Evolutionary conservation across 495 filamentous ascomycete species (phyloP), one percentile per base, ranked within the genome.

Genomic region (Poronia punctata): DNA sequence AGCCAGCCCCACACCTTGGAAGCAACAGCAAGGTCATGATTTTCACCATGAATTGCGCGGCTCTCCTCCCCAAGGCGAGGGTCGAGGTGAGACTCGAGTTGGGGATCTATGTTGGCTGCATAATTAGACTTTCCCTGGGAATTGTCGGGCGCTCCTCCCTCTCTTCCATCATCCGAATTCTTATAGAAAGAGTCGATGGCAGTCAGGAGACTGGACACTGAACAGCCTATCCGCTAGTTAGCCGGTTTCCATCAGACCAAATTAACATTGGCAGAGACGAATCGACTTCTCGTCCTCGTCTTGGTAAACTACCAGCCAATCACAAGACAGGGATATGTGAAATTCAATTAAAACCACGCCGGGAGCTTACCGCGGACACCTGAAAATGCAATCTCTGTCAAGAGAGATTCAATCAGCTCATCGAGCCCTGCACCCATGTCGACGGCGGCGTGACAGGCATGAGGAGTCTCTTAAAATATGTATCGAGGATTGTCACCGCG

Each of bases 381-480:
- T 37, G 62, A 65, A 51, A 67, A 69, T 5, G 84, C 83, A 55
- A 90, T 81, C 66, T 84, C 82, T 14, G 74, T 71, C 31, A 90
- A 62, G 33, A 89, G 61, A 53, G 76, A 79, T 48, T 82, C 73
- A 33, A 88, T 78, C 59, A 92, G 62, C 42, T 76, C 76, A 59
- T 87, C 82, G 38, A 85, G 62, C 44, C 75, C 75, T 35, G 60
- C 67, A 38, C 67, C 75, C 86, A 89, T 88, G n/a, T 38, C 61
- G 48, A 27, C 30, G 19, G 38, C 17, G 24, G 16, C 32, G 23
- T 38, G 18, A 17, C 27, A 42, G 21, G 38, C 60, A 63, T 70
- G 40, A 32, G 54, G 22, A 18, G 18, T 12, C 22, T 16, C 17
- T 41, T 45, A 54, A 55, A 50, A 37, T 9, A 32, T 26, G 39